These are phyloP conservation scores for Porphyra umbilicalis DNA, from an alignment of 31 red algal species.

Conservation along the genomic window DNA sequence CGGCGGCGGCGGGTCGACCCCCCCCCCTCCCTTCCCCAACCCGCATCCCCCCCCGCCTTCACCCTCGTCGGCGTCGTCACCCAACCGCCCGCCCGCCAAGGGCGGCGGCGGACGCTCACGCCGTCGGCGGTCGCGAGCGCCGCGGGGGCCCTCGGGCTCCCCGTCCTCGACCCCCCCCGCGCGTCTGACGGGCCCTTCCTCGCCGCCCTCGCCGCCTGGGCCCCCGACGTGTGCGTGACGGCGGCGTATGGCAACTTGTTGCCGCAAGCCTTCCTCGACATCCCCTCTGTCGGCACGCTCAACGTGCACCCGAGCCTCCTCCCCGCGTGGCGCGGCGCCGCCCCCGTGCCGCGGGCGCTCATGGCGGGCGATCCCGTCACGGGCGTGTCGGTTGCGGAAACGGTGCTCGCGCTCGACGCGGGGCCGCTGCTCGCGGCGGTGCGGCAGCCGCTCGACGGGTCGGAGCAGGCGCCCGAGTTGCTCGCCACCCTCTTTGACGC, in stretches of 20 bases:
- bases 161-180: constrained; percentile 28
- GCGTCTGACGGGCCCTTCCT: constrained; percentile 48
- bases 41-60: constrained; percentile 11
- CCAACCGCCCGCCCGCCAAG: constrained; percentile 38
- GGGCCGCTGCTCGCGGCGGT: constrained; percentile 70
- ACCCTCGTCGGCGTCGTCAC: constrained; percentile 45
- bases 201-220: constrained; percentile 5
- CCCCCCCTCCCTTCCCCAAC: not conserved
- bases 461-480: constrained; percentile 63
- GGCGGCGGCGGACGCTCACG: constrained; percentile 42
- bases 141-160: constrained; percentile 39
- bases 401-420: constrained; percentile 76
- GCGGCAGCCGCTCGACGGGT: constrained; percentile 23
- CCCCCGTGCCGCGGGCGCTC: constrained; percentile 83
- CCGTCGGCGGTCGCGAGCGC: constrained; percentile 32
- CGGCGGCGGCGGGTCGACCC: constrained; percentile 4
- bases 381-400: constrained; percentile 72
- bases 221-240: constrained; percentile 70
- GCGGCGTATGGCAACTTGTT: constrained; percentile 92
- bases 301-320: constrained; percentile 93
- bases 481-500: constrained; percentile 50
- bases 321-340: constrained; percentile 84
- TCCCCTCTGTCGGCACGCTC: constrained; percentile 72
- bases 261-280: constrained; percentile 65
- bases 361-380: constrained; percentile 47